Evolutionary conservation across 2,329 filamentous ascomycete genomes (phyloP).

Genomic region (Magnaporthiopsis rhizophila): DNA sequence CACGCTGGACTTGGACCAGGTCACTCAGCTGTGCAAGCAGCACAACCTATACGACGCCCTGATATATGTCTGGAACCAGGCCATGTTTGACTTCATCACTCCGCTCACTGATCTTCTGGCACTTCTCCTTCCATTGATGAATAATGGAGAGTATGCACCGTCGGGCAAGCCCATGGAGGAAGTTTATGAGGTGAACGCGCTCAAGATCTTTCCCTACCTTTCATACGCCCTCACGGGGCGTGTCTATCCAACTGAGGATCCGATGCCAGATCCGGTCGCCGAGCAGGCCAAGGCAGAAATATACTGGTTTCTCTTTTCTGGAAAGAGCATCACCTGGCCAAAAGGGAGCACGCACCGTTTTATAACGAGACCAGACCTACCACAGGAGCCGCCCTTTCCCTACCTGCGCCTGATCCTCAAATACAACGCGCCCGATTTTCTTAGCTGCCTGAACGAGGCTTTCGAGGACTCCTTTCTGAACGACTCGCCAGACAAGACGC

Average conservation of each 20-base stretch:
- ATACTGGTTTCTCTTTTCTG: slow-evolving; percentile 91
- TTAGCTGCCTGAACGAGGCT: slow-evolving; percentile 93
- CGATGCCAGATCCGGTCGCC: slow-evolving; percentile 64
- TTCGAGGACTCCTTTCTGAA: slow-evolving; percentile 95
- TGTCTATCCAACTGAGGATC: slow-evolving; percentile 79
- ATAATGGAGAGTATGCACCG: slow-evolving; percentile 38
- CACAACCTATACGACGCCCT: slow-evolving; percentile 90
- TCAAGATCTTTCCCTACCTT: slow-evolving; percentile 91
- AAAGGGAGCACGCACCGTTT: slow-evolving; percentile 53
- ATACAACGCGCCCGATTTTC: slow-evolving; percentile 84
- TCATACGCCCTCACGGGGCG: slow-evolving; percentile 86
- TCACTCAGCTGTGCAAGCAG: slow-evolving; percentile 83
- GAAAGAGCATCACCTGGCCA: slow-evolving; percentile 69
- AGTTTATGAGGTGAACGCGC: slow-evolving; percentile 59
- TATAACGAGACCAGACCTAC: slow-evolving; percentile 45
- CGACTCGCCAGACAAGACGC: slow-evolving; percentile 57
- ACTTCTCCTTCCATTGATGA: slow-evolving; percentile 54
- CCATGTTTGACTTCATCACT: slow-evolving; percentile 80
- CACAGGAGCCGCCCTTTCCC: slow-evolving; percentile 67
- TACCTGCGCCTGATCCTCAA: slow-evolving; percentile 77
- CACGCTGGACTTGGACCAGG: slow-evolving; percentile 89
- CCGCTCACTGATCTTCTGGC: slow-evolving; percentile 76
- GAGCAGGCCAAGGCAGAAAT: slow-evolving; percentile 75
- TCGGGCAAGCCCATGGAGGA: slow-evolving; percentile 39
- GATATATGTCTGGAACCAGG: slow-evolving; percentile 95